phyloP scores from a whole-genome alignment of 805 yeast genomes.

The Candida hungchunana region DNA sequence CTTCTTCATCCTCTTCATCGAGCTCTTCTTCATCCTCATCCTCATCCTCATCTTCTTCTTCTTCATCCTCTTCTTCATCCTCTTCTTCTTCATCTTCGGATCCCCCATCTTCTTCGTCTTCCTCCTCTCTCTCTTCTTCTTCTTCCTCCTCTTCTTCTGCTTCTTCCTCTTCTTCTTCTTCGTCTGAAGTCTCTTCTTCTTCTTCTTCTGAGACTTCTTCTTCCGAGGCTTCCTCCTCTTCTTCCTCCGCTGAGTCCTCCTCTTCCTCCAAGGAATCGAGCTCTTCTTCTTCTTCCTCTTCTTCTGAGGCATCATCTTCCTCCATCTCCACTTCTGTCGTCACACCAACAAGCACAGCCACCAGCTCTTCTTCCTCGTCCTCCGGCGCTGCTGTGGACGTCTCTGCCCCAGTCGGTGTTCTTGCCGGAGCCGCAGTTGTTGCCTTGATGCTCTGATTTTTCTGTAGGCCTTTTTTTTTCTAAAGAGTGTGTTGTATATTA shows the following conservation, averaged over 20 bases:
- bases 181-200: slow-evolving; percentile 18
- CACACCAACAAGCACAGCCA: too few relatives aligned
- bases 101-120: slow-evolving; percentile 6
- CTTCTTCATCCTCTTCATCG: slow-evolving; percentile 21
- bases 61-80: slow-evolving; percentile 8
- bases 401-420: slow-evolving; percentile 35
- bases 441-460: slow-evolving; percentile 19
- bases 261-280: slow-evolving; percentile 6
- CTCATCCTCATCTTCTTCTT: slow-evolving; percentile 1
- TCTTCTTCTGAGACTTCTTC: slow-evolving; percentile 12
- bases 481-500: too few relatives aligned
- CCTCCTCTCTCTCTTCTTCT: slow-evolving; percentile 15
- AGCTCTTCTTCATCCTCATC: slow-evolving; percentile 12
- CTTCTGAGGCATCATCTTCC: slow-evolving; percentile 1
- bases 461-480: slow-evolving; percentile 2
- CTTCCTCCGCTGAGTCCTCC: slow-evolving; percentile 9
- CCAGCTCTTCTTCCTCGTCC: slow-evolving; percentile 15
- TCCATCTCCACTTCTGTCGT: slow-evolving; percentile 3
- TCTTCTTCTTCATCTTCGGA: slow-evolving; percentile 9
- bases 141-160: slow-evolving; percentile 23
- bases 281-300: slow-evolving; percentile 6
- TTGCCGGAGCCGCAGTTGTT: slow-evolving; percentile 34
- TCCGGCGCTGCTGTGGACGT: slow-evolving; percentile 4
- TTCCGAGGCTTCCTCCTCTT: slow-evolving; percentile 12
- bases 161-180: slow-evolving; percentile 16